Evolutionary conservation across 371 early-diverging fungal genomes (phyloP).

Genomic region (Mucor mucedo): DNA sequence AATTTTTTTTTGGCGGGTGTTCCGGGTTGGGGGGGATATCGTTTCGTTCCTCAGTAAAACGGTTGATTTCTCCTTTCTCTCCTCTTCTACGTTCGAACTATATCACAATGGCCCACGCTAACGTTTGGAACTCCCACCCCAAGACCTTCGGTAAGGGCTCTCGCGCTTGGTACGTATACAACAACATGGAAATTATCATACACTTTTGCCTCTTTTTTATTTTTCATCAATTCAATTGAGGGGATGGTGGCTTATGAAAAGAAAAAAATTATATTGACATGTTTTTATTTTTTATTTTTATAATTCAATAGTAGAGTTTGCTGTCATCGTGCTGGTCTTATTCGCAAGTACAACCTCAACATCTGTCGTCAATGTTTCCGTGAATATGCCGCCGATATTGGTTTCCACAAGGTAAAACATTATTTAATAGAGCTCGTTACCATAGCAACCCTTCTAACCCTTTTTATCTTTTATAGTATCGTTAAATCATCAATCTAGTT

Average conservation of each 20-base stretch:
- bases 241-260: not conserved
- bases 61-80: slow-evolving; percentile 27
- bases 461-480: slow-evolving; percentile 16
- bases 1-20: not conserved
- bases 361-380: slow-evolving; percentile 99
- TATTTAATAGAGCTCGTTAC: too few relatives aligned
- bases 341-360: slow-evolving; percentile 99
- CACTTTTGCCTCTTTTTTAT: too few relatives aligned
- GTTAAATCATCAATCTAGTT: slow-evolving; percentile 14
- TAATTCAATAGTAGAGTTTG: slow-evolving; percentile 86
- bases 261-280: not conserved
- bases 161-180: slow-evolving; percentile 83
- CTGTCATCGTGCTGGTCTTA: slow-evolving; percentile 98
- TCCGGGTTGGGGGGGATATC: not conserved
- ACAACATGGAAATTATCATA: too few relatives aligned
- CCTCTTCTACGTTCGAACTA: slow-evolving; percentile 24
- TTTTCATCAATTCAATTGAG: not conserved
- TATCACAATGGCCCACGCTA: slow-evolving; percentile 85
- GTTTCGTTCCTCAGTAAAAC: not conserved
- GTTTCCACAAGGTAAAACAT: slow-evolving; percentile 52
- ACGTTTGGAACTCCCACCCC: slow-evolving; percentile 97
- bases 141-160: slow-evolving; percentile 98
- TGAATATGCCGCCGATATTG: slow-evolving; percentile 98
- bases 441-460: not conserved
- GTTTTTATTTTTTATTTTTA: not conserved